These are phyloP conservation scores for Hypoxylon sp. DNA, from an alignment of 2,329 filamentous ascomycete species.

Conservation along the genomic window DNA sequence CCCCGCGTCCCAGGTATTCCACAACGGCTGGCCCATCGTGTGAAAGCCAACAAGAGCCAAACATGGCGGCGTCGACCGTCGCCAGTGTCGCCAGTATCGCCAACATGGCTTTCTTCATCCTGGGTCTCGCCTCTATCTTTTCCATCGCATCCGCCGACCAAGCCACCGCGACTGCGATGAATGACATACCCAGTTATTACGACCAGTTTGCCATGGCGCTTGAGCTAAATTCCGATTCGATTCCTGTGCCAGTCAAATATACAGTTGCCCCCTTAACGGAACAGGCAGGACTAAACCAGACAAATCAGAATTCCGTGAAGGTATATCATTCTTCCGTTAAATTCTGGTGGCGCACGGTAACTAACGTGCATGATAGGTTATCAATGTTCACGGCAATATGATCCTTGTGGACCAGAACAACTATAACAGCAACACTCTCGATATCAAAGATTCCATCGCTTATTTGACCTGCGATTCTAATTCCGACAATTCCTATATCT, in stretches of 20 bases:
- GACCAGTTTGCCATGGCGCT: conserved; percentile 47
- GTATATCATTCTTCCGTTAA: conserved; percentile 24
- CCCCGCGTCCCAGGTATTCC: conserved; percentile 27
- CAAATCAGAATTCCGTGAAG: conserved; percentile 34
- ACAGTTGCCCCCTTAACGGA: conserved; percentile 51
- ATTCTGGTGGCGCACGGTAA: conserved; percentile 9
- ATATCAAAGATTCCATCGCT: conserved; percentile 60
- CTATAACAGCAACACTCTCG: conserved; percentile 57
- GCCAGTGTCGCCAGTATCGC: conserved; percentile 47
- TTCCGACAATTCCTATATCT: conserved; percentile 59
- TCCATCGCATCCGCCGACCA: conserved; percentile 56
- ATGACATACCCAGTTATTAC: conserved; percentile 41
- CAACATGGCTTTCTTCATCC: conserved; percentile 54
- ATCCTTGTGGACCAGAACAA: conserved; percentile 61
- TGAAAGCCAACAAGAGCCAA: conserved; percentile 38
- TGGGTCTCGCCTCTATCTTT: conserved; percentile 53
- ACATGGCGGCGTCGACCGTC: conserved; percentile 58
- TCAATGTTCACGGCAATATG: conserved; percentile 63
- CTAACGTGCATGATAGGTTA: conserved; percentile 55
- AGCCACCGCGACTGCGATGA: conserved; percentile 46
- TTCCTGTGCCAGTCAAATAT: conserved; percentile 41
- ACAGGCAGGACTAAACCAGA: conserved; percentile 49
- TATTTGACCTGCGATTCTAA: conserved; percentile 70
- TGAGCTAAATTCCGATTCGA: conserved; percentile 36
- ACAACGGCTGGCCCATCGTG: conserved; percentile 45